Percentiles rank a stretch among this genome's conserved stretches.
phyloP scores from a whole-genome alignment of 805 yeast genomes.

The Saccharomycopsis sp. region DNA sequence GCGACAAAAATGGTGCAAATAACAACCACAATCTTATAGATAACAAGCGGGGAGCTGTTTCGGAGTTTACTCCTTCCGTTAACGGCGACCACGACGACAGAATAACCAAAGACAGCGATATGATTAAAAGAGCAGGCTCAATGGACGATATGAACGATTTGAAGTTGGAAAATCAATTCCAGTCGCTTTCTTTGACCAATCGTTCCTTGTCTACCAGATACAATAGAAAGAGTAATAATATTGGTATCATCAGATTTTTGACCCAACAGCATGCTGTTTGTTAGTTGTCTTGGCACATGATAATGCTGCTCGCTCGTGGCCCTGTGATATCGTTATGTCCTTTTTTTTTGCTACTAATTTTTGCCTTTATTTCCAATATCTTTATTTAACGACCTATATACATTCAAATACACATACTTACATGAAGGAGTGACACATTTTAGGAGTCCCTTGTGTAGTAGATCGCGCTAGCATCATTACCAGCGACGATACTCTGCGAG shows the following conservation, averaged over 20 bases:
- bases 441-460: conserved; percentile 36
- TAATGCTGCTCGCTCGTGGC: no score
- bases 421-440: no score
- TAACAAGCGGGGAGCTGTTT: neutral
- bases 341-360: no score
- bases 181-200: conserved; percentile 1
- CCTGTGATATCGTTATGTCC: no score
- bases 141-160: conserved; percentile 15
- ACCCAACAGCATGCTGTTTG: conserved; percentile 10
- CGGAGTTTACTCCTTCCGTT: neutral
- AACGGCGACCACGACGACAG: neutral
- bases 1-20: neutral
- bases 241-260: conserved; percentile 16
- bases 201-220: conserved; percentile 14
- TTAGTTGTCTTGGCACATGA: neutral
- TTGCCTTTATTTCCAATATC: no score
- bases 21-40: neutral
- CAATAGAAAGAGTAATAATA: conserved; percentile 17
- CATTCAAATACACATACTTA: no score
- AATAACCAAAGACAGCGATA: neutral
- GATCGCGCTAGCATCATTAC: conserved; percentile 54
- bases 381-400: neutral
- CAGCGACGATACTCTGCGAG: conserved; percentile 57
- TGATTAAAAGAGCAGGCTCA: conserved; percentile 5
- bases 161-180: conserved; percentile 15